phyloP scores from a whole-genome alignment of 2,329 filamentous ascomycete genomes.

The Hysterium pulicare region DNA sequence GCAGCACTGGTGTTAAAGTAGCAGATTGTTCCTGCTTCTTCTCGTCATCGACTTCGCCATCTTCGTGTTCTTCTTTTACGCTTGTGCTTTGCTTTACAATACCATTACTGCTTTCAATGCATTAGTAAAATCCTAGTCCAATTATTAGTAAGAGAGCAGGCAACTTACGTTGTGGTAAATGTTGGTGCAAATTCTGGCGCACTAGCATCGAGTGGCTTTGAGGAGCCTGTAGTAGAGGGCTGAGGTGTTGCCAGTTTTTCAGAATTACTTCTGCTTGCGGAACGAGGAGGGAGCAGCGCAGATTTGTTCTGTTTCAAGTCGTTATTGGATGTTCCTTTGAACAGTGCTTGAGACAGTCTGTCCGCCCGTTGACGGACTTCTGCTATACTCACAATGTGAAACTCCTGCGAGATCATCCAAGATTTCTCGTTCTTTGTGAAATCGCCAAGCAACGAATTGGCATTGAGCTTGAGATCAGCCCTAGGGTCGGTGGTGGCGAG shows the following conservation, averaged over 20 bases:
- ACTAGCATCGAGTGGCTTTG: constrained; percentile 48
- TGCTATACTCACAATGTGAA: constrained; percentile 57
- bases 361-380: neutral
- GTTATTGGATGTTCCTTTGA: neutral
- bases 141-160: neutral
- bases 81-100: constrained; percentile 24
- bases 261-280: constrained; percentile 29
- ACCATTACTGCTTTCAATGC: constrained; percentile 27
- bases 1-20: constrained; percentile 9
- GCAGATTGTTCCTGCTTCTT: constrained; percentile 24
- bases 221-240: constrained; percentile 38
- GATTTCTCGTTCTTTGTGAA: constrained; percentile 63
- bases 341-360: no score
- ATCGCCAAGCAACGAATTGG: constrained; percentile 67
- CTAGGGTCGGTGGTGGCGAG: constrained; percentile 60
- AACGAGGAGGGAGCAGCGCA: constrained; percentile 13
- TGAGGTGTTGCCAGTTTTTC: constrained; percentile 40
- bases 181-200: constrained; percentile 58
- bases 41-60: constrained; percentile 68
- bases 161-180: constrained; percentile 24
- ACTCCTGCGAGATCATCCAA: constrained; percentile 74
- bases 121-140: constrained; percentile 3
- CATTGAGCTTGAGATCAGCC: constrained; percentile 72
- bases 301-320: constrained; percentile 6
- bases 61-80: constrained; percentile 57